Evolutionary conservation across 2,329 filamentous ascomycete genomes (phyloP).

Genomic region (Lasiodiplodia sp.): DNA sequence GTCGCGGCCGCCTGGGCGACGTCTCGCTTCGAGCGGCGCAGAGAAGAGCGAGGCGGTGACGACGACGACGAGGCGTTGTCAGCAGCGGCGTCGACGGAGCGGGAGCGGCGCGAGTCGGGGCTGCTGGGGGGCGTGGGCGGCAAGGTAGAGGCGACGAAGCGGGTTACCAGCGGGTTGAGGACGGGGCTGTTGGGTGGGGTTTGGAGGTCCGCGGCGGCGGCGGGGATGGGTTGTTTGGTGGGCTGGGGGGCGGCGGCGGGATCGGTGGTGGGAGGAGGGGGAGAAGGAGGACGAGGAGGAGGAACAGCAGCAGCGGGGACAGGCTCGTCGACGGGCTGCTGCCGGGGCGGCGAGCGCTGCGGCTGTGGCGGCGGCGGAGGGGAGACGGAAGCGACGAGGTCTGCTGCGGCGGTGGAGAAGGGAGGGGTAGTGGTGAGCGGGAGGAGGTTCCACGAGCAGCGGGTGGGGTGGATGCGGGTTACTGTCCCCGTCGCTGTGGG

Average conservation of each 20-base stretch:
- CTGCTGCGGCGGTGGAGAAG: not conserved
- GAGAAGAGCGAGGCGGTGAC: not conserved
- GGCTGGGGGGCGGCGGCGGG: not conserved
- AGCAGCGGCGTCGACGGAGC: not conserved
- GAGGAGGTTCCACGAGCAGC: constrained; percentile 1
- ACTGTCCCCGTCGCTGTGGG: constrained; percentile 12
- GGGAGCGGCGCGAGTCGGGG: constrained; percentile 10
- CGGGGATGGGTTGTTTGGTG: not conserved
- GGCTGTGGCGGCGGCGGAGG: not conserved
- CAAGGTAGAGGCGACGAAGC: not conserved
- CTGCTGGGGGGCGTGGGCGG: constrained; percentile 19
- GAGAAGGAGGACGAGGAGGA: not conserved
- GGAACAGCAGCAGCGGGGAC: no score
- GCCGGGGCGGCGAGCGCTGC: not conserved
- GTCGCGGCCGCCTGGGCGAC: not conserved
- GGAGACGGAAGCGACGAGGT: not conserved
- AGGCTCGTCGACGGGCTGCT: not conserved
- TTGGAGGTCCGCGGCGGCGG: not conserved
- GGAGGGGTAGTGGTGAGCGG: not conserved
- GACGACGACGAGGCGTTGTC: no score
- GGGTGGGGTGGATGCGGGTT: constrained; percentile 1
- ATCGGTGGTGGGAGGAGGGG: not conserved
- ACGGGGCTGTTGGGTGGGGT: constrained; percentile 8
- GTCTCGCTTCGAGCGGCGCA: not conserved
- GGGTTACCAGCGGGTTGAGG: not conserved